phyloP scores from a whole-genome alignment of 75 land plant genomes.

The Pinus taeda region DNA sequence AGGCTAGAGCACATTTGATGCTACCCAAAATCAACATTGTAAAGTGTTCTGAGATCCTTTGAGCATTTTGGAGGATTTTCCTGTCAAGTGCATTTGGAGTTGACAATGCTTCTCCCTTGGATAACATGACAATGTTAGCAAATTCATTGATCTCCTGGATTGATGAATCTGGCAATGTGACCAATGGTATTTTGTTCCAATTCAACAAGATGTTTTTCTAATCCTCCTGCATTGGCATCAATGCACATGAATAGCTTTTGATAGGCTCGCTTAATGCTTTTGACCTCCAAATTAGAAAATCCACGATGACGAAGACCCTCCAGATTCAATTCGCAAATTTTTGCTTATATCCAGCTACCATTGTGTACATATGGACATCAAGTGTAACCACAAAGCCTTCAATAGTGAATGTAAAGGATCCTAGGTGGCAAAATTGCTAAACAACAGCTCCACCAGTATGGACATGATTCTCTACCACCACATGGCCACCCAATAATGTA shows the following conservation, averaged over 20 bases:
- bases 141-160: too few species aligned
- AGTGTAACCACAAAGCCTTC: slow-evolving; percentile 86
- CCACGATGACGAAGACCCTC: slow-evolving; percentile 86
- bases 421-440: slow-evolving; percentile 84
- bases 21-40: too few species aligned
- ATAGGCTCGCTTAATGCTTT: slow-evolving; percentile 65
- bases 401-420: slow-evolving; percentile 77
- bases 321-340: slow-evolving; percentile 85
- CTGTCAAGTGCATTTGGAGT: too few species aligned
- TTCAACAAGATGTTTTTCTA: slow-evolving; percentile 64
- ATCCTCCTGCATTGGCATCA: slow-evolving; percentile 26
- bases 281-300: slow-evolving; percentile 69
- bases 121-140: too few species aligned
- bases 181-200: slow-evolving; percentile 20
- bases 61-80: too few species aligned
- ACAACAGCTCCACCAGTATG: slow-evolving; percentile 88
- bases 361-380: slow-evolving; percentile 91
- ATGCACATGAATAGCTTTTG: slow-evolving; percentile 64
- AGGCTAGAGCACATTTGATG: too few species aligned
- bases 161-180: too few species aligned
- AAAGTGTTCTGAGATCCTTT: too few species aligned
- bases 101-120: too few species aligned
- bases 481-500: slow-evolving; percentile 91
- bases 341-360: slow-evolving; percentile 95
- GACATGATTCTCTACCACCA: slow-evolving; percentile 69